Conservation (phyloP, 495 filamentous ascomycete species). For the Podospora tetraspora region DNA sequence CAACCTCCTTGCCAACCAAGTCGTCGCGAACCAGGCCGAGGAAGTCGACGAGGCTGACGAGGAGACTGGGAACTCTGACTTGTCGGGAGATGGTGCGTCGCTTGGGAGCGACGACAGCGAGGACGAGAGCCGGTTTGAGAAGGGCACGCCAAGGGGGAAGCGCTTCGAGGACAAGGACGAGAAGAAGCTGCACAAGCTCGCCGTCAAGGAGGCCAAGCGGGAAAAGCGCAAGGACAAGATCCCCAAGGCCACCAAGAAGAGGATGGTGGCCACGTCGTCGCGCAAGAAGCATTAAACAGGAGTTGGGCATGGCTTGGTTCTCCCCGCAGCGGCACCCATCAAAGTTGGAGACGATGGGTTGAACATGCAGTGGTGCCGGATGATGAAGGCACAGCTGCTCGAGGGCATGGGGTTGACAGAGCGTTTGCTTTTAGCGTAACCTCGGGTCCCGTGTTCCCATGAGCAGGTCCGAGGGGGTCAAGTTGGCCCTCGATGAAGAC, state of each 20-base stretch:
- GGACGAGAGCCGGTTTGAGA: constrained; percentile 50
- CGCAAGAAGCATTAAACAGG: constrained; percentile 34
- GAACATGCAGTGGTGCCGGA: constrained; percentile 14
- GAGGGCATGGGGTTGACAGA: neutral
- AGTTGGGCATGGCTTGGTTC: neutral
- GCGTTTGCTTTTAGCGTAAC: constrained; percentile 34
- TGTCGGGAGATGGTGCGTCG: constrained; percentile 35
- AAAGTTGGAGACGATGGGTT: neutral
- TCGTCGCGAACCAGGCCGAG: constrained; percentile 35
- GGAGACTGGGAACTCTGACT: constrained; percentile 28
- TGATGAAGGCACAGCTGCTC: constrained; percentile 14
- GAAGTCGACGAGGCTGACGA: constrained; percentile 4
- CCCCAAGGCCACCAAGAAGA: constrained; percentile 90
- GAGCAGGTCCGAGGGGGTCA: constrained; percentile 29
- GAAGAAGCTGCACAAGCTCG: constrained; percentile 83
- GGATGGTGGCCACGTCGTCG: constrained; percentile 47
- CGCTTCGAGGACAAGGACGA: constrained; percentile 84
- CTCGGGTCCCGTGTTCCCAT: constrained; percentile 18
- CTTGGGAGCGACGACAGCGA: constrained; percentile 44
- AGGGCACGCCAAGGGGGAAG: constrained; percentile 75
- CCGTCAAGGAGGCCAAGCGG: constrained; percentile 90
- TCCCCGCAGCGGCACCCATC: neutral
- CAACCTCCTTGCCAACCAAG: constrained; percentile 68
- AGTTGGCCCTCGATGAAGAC: constrained; percentile 32
- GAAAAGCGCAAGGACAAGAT: constrained; percentile 91